Evolutionary conservation across 2,329 filamentous ascomycete genomes (phyloP).

Genomic region (Pseudogymnoascus sp.): DNA sequence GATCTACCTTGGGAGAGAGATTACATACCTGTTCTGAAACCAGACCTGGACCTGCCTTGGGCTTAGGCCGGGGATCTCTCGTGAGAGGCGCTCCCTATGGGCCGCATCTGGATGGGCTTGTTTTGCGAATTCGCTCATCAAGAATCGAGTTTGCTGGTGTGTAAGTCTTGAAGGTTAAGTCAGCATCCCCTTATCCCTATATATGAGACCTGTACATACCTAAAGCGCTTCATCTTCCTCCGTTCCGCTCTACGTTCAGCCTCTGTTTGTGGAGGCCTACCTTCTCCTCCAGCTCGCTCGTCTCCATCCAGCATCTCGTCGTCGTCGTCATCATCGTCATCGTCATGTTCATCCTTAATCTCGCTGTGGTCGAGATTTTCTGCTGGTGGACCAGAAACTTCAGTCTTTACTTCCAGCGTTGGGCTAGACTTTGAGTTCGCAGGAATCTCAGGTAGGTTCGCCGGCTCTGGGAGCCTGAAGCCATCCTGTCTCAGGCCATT

Average conservation of each 20-base stretch:
- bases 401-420: background rate
- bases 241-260: conserved; percentile 50
- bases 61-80: conserved; percentile 85
- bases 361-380: background rate
- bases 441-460: background rate
- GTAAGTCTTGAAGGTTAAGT: conserved; percentile 57
- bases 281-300: conserved; percentile 31
- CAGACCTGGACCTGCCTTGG: conserved; percentile 93
- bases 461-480: conserved; percentile 1
- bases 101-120: conserved; percentile 91
- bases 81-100: conserved; percentile 76
- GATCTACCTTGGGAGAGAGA: conserved; percentile 6
- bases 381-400: background rate
- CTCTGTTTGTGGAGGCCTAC: conserved; percentile 39
- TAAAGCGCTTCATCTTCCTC: conserved; percentile 71
- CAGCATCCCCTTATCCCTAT: conserved; percentile 2
- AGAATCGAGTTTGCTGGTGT: conserved; percentile 91
- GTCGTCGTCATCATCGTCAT: conserved; percentile 37
- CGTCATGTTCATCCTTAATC: conserved; percentile 2
- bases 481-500: background rate
- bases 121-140: conserved; percentile 95
- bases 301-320: conserved; percentile 47
- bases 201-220: conserved; percentile 40
- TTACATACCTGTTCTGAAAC: conserved; percentile 87
- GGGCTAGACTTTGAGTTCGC: background rate